Evolutionary conservation across 176 grass and related monocot species (phyloP), one percentile per base, ranked within the genome.

Genomic region (Guadua angustifolia): DNA sequence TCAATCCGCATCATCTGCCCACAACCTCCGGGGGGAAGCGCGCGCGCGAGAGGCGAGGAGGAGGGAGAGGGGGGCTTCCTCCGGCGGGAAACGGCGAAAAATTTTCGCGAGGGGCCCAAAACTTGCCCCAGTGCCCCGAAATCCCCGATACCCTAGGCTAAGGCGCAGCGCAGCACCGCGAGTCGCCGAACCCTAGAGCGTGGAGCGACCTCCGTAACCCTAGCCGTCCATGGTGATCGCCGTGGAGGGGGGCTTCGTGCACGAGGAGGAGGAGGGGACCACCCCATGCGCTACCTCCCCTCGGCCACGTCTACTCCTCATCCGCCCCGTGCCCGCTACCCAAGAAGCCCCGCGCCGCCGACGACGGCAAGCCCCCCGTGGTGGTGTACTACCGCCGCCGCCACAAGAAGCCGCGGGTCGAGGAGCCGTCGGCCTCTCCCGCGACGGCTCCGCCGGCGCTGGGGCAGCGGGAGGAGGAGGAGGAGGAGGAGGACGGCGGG

Each of bases 301-400:
- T 95, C 38, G 93, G 92, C 77, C 91, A 66, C n/a, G 78, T 99
- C 79, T 94, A 99, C 86, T 99, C 95, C 65, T 70, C 93, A 7
- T 84, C 93, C n/a, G 57, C 86, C 9, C 84, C 91, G 25, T 78
- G 88, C 57, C 63, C 88, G 73, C 78, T 29, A 51, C 44, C 83
- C 26, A 91, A 84, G 49, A 95, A 92, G 66, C 75, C 79, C 36
- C 40, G 58, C 49, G 22, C 78, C 49, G 69, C 64, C 26, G 82
- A 33, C 12, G 61, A 15, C 33, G 47, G 5, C 82, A 77, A 35
- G 44, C 53, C 67, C 33, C 83, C 90, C 18, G 9, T 86, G 25
- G 73, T 75, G 63, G 84, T 90, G 45, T 90, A 88, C 74, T 83
- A 74, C 83, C 86, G 86, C 66, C 86, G 86, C 40, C 83, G 79